Conservation (phyloP, 345 rosid species). For the Xanthoceras sorbifolium region DNA sequence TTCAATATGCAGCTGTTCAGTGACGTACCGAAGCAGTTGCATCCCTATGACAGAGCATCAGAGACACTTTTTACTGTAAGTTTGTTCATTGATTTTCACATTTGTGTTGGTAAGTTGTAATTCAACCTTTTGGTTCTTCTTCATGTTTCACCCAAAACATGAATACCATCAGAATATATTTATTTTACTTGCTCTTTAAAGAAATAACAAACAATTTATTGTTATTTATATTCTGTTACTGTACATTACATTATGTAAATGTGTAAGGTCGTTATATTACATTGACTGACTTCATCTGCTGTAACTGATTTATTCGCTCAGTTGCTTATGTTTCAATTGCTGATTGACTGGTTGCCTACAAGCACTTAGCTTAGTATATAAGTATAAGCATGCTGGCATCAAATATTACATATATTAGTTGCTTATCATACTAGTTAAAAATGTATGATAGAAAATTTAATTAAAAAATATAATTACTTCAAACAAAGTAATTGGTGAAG, state of each 20-base stretch:
- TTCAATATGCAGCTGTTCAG: slow-evolving; percentile 13
- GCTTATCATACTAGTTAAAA: background rate
- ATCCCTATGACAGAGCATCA: slow-evolving; percentile 29
- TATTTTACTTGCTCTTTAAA: background rate
- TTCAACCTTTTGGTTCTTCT: background rate
- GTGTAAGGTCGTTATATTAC: background rate
- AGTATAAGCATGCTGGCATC: background rate
- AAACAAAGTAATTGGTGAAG: background rate
- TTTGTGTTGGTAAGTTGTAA: background rate
- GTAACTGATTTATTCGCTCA: background rate
- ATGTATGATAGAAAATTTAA: background rate
- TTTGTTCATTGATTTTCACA: background rate
- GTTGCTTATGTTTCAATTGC: background rate
- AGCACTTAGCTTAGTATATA: background rate
- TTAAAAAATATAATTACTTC: background rate
- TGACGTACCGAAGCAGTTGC: slow-evolving; percentile 20
- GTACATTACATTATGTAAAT: background rate
- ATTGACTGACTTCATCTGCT: background rate
- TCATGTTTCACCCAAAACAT: background rate
- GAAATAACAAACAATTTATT: background rate
- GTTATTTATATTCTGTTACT: background rate
- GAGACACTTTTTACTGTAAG: slow-evolving; percentile 29
- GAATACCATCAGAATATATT: background rate
- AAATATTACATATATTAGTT: background rate
- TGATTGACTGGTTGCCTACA: slow-evolving; percentile 7